Evolutionary conservation across 108 stramenopile genomes (phyloP), one percentile per base, ranked within the genome.

Genomic region (Bacterosira constricta): DNA sequence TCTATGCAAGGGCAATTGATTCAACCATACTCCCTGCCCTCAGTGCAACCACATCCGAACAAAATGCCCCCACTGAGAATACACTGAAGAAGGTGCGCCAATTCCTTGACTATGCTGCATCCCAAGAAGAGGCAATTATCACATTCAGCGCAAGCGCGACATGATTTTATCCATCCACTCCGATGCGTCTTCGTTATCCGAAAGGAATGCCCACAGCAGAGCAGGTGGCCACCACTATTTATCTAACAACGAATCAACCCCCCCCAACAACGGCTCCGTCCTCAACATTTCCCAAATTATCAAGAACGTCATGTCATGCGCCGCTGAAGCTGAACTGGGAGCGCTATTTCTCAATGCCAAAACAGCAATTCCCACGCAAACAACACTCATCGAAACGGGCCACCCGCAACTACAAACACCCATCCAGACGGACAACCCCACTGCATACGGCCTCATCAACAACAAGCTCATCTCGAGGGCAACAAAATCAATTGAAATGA

Each of bases 1-100:
- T 46, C 41, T 84, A 82, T 45, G 75, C 75, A 23, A 62, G 84
- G 11, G 75, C 74, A 18, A n/a, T n/a, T n/a, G n/a, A n/a, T n/a
- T n/a, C n/a, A n/a, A n/a, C n/a, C n/a, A n/a, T n/a, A n/a, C n/a
- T n/a, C n/a, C 57, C 80, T 23, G 83, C 81, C 79, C 46, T 29
- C 72, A 18, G 38, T 51, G 34, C 81, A 86, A 71, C 18, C 77
- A n/a, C n/a, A n/a, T n/a, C n/a, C n/a, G n/a, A n/a, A n/a, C n/a
- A n/a, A n/a, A n/a, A n/a, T 12, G 17, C 37, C 36, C 55, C 77
- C 9, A 73, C 64, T 3, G 6, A 41, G 52, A 20, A 39, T 3
- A 80, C 71, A 8, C 47, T 66, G 39, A 42, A 53, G 20, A 58
- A 44, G 31, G 49, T 27, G 51, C 71, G 26, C 26, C 63, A 77